Base-by-base conservation (phyloP, 2,329 filamentous ascomycete species). In the Trichoderma pleuroti region DNA sequence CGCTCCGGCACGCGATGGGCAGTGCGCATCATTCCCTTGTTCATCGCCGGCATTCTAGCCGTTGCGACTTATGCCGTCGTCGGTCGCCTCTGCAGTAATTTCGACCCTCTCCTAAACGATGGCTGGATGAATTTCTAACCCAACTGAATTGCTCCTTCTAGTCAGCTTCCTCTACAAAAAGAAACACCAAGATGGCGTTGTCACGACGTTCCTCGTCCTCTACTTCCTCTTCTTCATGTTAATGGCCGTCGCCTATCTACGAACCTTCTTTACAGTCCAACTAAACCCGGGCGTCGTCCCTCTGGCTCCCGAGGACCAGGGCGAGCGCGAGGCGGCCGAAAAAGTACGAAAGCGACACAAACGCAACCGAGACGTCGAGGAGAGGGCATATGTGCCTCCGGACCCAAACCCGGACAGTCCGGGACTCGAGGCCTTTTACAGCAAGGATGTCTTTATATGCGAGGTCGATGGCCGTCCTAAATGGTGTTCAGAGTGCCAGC, bases 401-500 rank as follows among this genome's bases (percentile, higher is more conserved):
- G 85, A 87, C 67, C 75, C 76, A 36, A 81, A 85, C 70, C 85
- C 86, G n/a, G 88, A 92, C 73, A 88, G 88, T 65, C 87, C 89
- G 12, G 91, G 91, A 0, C 83, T 94, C 64, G 91, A 94, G 75
- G 81, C 84, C 5, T 97, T 97, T 78, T 97, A 96, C 77, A 91
- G 87, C 73, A 93, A 91, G 78, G 91, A 97, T 74, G 88, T 93
- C 2, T 98, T 97, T 78, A 86, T 93, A 2, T 98, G 93, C 80
- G 91, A 97, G 76, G 84, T 85, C 14, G 92, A 96, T 75, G 96
- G 96, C 0, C 85, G 91, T n/a, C 95, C 95, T 0, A 88, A 89
- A 36, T 98, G 93, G 90, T 99, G 95, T 81, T 90, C 90, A 5
- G 87, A 88, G 66, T 99, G 95, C 79, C 88, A 88, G 70, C 93